Conservation (phyloP, 129 eudicot genomes). For the Escallonia herrerae region DNA sequence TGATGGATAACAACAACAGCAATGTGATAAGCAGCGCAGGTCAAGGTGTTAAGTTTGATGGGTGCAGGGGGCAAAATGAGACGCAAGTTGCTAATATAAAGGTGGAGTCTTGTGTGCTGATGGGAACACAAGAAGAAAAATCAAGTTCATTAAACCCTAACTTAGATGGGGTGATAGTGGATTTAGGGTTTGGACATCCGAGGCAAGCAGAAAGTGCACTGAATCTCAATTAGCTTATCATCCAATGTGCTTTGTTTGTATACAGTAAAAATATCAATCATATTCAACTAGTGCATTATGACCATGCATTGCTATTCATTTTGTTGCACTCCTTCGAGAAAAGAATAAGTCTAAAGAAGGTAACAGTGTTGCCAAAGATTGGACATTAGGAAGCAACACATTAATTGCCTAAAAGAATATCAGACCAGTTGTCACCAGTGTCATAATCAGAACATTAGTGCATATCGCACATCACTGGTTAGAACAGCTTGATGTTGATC, state of each 20-base stretch:
- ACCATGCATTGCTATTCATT: background rate
- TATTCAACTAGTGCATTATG: background rate
- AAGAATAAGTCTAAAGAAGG: too few relatives aligned
- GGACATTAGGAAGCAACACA: too few relatives aligned
- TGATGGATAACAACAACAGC: background rate
- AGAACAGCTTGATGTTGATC: background rate
- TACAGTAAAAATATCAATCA: background rate
- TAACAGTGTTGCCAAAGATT: too few relatives aligned
- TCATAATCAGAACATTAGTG: background rate
- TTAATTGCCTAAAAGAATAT: too few relatives aligned
- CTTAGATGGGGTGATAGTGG: constrained; percentile 2
- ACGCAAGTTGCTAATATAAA: constrained; percentile 10
- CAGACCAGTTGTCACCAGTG: constrained; percentile 7
- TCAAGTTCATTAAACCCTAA: constrained; percentile 9
- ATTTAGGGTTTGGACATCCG: constrained; percentile 31
- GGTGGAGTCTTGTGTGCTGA: constrained; percentile 17
- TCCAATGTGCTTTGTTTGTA: constrained; percentile 7
- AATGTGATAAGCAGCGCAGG: background rate
- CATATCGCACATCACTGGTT: background rate
- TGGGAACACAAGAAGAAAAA: constrained; percentile 24
- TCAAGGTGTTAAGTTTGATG: constrained; percentile 15
- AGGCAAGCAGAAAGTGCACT: constrained; percentile 27
- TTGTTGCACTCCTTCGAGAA: too few relatives aligned
- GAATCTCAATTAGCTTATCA: constrained; percentile 24
- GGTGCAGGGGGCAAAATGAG: constrained; percentile 8